Conservation (phyloP, 495 filamentous ascomycete species). For the Podospora sp. region DNA sequence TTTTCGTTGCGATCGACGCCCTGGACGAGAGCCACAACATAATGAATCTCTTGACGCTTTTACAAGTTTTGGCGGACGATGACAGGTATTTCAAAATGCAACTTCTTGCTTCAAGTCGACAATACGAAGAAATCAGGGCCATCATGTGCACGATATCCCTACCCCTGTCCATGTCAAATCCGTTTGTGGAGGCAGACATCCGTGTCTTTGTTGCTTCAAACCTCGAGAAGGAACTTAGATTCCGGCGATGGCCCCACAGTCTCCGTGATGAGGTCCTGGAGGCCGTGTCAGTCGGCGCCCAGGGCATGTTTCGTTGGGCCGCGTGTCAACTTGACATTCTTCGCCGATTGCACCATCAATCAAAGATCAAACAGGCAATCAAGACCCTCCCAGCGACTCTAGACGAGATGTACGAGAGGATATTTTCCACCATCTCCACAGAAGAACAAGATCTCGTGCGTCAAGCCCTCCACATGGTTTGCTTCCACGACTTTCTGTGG, state of each 20-base stretch:
- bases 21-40: slow-evolving; percentile 39
- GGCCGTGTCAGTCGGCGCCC: slow-evolving; percentile 32
- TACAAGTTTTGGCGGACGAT: slow-evolving; percentile 34
- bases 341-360: slow-evolving; percentile 29
- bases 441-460: slow-evolving; percentile 30
- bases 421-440: slow-evolving; percentile 33
- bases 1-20: slow-evolving; percentile 41
- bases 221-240: not conserved
- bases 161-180: slow-evolving; percentile 23
- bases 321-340: slow-evolving; percentile 49
- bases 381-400: slow-evolving; percentile 37
- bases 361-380: slow-evolving; percentile 15
- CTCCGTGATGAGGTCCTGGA: slow-evolving; percentile 36
- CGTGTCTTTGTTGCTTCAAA: not conserved
- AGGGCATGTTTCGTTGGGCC: slow-evolving; percentile 45
- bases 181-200: slow-evolving; percentile 17
- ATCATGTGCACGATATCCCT: slow-evolving; percentile 20
- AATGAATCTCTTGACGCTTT: slow-evolving; percentile 25
- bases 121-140: slow-evolving; percentile 45
- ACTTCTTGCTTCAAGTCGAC: slow-evolving; percentile 46
- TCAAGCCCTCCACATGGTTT: no score
- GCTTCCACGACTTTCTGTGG: no score
- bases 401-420: slow-evolving; percentile 45
- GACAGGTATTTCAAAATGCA: slow-evolving; percentile 37
- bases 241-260: slow-evolving; percentile 17